Base-by-base conservation (phyloP, 805 yeast genomes). In the Priceomyces haplophilus region DNA sequence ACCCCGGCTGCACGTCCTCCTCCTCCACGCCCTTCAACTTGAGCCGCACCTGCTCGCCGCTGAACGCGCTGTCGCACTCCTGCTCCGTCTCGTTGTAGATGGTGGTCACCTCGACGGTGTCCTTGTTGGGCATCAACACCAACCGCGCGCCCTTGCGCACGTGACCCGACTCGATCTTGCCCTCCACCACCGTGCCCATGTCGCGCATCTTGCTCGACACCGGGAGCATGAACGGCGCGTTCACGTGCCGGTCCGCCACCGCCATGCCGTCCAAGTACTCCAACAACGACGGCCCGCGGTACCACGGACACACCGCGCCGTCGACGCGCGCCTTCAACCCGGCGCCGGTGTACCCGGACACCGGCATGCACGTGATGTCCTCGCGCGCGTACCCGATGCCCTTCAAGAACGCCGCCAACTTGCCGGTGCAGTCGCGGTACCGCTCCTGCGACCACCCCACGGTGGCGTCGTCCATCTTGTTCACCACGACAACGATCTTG, bases 391-490 rank as follows among this genome's bases (percentile, higher is more conserved):
- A 93, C 37, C 99, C 99, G 59, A 88, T 83, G 56, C 89, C 91
- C 62, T 80, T 88, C 65, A 93, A 78, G 76, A 82, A 93, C 38
- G 63, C 58, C 18, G 81, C 80, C 52, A 95, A 73, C 68, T 91
- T 93, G 53, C 80, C 67, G 50, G 86, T 89, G 79, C 98, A 93
- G 74, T 93, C 98, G 55, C 87, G 88, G 66, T 88, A 93, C 69
- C 99, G 85, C 62, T 86, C 96, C 70, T 90, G 80, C 19, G 97
- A 85, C 99, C 99, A 93, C 50, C 66, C 68, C 37, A 93, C 99
- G 38, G 99, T 93, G 38, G 96, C 85, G 62, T 93, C 99, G 70
- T 93, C 99, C 98, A 93, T 91, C 80, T 93, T 93, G 76, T 93
- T 93, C 54, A 91, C 89, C 41, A 86, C 97, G 45, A 91, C 97